Evolutionary conservation across 31 red algal species (phyloP).

Genomic region (Porphyra umbilicalis): DNA sequence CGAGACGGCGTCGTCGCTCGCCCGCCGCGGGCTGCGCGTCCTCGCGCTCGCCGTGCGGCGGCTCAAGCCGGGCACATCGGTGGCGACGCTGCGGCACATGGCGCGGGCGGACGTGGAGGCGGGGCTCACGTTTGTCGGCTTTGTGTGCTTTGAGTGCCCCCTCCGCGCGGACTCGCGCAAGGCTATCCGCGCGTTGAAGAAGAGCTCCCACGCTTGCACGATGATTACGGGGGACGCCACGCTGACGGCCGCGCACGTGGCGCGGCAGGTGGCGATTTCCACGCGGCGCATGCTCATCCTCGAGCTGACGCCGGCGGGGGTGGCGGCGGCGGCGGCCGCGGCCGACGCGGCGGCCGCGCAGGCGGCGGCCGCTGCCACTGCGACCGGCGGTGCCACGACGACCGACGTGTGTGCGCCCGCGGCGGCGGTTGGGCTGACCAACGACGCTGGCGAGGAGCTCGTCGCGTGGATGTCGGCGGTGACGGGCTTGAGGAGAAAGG

Average conservation of each 20-base stretch:
- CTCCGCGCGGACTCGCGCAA: constrained; percentile 74
- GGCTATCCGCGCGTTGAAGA: constrained; percentile 62
- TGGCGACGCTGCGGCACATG: constrained; percentile 21
- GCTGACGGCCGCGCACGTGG: constrained; percentile 89
- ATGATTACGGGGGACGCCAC: constrained; percentile 98
- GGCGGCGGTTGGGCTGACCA: not conserved
- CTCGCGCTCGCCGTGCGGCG: constrained; percentile 77
- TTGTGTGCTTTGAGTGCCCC: constrained; percentile 90
- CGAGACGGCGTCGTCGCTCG: constrained; percentile 43
- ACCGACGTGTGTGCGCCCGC: not conserved
- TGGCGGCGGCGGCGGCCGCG: not conserved
- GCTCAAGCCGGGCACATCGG: constrained; percentile 35
- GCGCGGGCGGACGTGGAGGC: constrained; percentile 58
- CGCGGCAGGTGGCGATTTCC: constrained; percentile 82
- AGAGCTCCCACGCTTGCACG: constrained; percentile 54
- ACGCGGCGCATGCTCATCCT: constrained; percentile 62
- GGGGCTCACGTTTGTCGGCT: constrained; percentile 79
- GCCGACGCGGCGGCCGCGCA: not conserved
- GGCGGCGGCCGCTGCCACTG: not conserved
- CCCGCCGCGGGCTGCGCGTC: constrained; percentile 77
- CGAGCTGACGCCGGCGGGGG: constrained; percentile 6
- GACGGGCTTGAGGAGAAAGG: constrained; percentile 53
- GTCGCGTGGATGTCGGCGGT: constrained; percentile 70
- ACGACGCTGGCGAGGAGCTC: constrained; percentile 31
- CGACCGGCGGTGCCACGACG: not conserved